phyloP scores from a whole-genome alignment of 768 basidiomycete genomes.

The Suillus fuscotomentosus region DNA sequence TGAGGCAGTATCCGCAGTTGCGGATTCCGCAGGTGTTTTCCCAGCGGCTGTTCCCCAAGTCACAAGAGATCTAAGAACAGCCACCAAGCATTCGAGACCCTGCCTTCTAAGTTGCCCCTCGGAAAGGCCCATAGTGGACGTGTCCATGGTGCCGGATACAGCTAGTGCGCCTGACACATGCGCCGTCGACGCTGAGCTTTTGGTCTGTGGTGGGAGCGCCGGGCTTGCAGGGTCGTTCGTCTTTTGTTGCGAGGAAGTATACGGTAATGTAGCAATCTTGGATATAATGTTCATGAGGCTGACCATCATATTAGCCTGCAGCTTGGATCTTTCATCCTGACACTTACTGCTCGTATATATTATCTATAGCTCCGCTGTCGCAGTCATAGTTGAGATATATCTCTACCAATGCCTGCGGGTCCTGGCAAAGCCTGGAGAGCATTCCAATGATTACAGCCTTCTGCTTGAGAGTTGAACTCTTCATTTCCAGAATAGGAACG shows the following conservation, averaged over 20 bases:
- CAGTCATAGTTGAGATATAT: slow-evolving; percentile 99
- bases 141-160: slow-evolving; percentile 66
- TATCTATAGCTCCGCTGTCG: slow-evolving; percentile 90
- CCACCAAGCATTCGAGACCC: slow-evolving; percentile 91
- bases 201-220: slow-evolving; percentile 46
- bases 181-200: slow-evolving; percentile 36
- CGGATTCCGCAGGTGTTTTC: slow-evolving; percentile 33
- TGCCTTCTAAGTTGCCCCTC: slow-evolving; percentile 87
- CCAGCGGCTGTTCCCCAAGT: slow-evolving; percentile 75
- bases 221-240: slow-evolving; percentile 60
- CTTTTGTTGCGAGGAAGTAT: slow-evolving; percentile 48
- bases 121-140: slow-evolving; percentile 63
- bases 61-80: slow-evolving; percentile 86
- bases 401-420: slow-evolving; percentile 96
- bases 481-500: slow-evolving; percentile 97
- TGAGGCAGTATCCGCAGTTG: slow-evolving; percentile 39
- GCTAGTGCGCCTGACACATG: slow-evolving; percentile 66
- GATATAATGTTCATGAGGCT: slow-evolving; percentile 96
- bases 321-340: slow-evolving; percentile 2
- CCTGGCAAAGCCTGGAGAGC: slow-evolving; percentile 85
- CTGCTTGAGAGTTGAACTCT: slow-evolving; percentile 91
- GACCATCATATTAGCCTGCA: slow-evolving; percentile 7
- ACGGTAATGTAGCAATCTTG: slow-evolving; percentile 72
- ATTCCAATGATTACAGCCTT: slow-evolving; percentile 91
- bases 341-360: slow-evolving; percentile 93